These are phyloP conservation scores for Diplogelasinospora grovesii DNA, from an alignment of 495 filamentous ascomycete genomes.

Conservation along the genomic window DNA sequence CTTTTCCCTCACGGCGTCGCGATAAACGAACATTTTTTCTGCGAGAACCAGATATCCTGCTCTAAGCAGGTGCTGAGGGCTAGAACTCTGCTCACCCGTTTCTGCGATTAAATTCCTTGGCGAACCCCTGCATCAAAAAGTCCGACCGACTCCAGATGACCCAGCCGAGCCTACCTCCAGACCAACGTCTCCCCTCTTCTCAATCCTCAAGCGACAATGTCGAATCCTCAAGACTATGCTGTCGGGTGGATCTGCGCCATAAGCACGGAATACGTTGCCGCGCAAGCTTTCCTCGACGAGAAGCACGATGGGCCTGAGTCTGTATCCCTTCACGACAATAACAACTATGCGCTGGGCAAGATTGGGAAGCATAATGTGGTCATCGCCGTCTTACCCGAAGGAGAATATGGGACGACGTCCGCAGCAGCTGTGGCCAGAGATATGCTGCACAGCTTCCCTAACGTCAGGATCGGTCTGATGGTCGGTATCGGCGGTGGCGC, in stretches of 20 bases:
- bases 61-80: too few relatives aligned
- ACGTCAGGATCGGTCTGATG: conserved; percentile 36
- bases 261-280: conserved; percentile 37
- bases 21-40: too few relatives aligned
- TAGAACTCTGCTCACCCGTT: too few relatives aligned
- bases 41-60: too few relatives aligned
- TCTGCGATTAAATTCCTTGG: too few relatives aligned
- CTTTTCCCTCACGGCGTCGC: too few relatives aligned
- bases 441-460: conserved; percentile 35
- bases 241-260: conserved; percentile 50
- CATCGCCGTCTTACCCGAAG: conserved; percentile 32
- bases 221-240: conserved; percentile 29
- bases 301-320: conserved; percentile 21
- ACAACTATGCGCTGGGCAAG: conserved; percentile 35
- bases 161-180: too few relatives aligned
- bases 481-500: conserved; percentile 43
- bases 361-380: conserved; percentile 41
- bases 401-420: conserved; percentile 30
- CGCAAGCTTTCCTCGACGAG: conserved; percentile 41
- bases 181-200: too few relatives aligned
- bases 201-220: too few relatives aligned
- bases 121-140: too few relatives aligned
- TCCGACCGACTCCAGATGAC: too few relatives aligned
- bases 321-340: conserved; percentile 10
- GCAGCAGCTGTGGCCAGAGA: conserved; percentile 26